These are phyloP conservation scores for Cutaneotrichosporon curvatum DNA, from an alignment of 1,284 basidiomycete genomes.

Conservation along the genomic window DNA sequence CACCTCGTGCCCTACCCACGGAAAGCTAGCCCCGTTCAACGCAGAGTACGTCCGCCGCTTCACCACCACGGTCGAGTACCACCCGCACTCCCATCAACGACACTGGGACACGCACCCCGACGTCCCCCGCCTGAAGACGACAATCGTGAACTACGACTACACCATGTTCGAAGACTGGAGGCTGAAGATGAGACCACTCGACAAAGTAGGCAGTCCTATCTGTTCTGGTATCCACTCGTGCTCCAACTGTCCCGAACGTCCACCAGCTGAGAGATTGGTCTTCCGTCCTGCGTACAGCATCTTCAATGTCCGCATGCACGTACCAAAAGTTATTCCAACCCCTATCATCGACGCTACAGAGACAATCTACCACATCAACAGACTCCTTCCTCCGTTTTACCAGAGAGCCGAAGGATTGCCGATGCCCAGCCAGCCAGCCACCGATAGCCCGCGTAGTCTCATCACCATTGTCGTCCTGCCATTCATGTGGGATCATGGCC, in stretches of 20 bases:
- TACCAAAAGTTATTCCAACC: neutral
- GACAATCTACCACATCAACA: too few species aligned
- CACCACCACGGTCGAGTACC: constrained; percentile 1
- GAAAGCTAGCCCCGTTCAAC: neutral
- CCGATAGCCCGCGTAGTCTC: neutral
- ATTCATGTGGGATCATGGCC: constrained; percentile 4
- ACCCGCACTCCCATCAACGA: neutral
- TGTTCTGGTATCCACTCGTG: neutral
- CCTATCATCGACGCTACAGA: too few species aligned
- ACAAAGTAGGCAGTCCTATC: neutral
- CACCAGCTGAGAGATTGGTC: neutral
- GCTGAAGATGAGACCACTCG: neutral
- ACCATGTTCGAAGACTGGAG: neutral
- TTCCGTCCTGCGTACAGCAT: neutral
- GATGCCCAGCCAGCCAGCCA: neutral
- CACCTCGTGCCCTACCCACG: neutral
- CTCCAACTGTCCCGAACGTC: neutral
- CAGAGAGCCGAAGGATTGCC: too few species aligned
- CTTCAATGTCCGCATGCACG: neutral
- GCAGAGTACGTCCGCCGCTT: neutral
- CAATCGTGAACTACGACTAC: constrained; percentile 1
- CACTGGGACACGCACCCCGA: neutral
- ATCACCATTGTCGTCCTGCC: constrained; percentile 5
- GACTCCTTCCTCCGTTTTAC: too few species aligned
- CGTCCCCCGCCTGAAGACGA: neutral